Evolutionary conservation across 2,329 filamentous ascomycete species (phyloP), one percentile per base, ranked within the genome.

Genomic region (Dothidotthia symphoricarpi): DNA sequence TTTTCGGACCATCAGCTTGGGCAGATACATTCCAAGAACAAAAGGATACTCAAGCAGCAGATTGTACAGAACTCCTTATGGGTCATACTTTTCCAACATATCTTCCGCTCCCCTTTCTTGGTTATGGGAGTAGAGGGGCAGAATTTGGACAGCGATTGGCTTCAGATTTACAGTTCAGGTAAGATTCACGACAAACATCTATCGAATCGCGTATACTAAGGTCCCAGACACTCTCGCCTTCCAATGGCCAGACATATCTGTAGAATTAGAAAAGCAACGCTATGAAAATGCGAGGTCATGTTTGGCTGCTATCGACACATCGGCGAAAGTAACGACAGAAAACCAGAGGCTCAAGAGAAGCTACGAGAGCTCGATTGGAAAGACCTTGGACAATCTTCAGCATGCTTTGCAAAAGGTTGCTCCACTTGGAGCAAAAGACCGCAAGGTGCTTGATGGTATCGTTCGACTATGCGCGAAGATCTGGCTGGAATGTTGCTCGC

Each of bases 401-500:
- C 4, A 13, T 2, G 29, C 39, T 6, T 5, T 50, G 6, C 25
- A 30, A 4, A 39, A 25, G 7, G 29, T 53, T 4, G 29, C 39
- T n/a, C 15, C 16, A n/a, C 10, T 49, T 8, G 39, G 28, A 8
- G 13, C 17, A 3, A 38, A 29, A 7, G 28, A 49, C 8, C 12
- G 9, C 10, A 29, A 41, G 22, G 14, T 13, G 2, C 25, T 53
- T 3, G 26, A 44, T 4, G 26, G 26, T 7, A 27, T 49, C 8
- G 32, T 53, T 4, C 31, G 34, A 3, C n/a, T 39, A 4, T 36
- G 43, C 3, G 47, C 32, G 10, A 48, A 40, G 14, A 25, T 41
- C 4, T 53, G 49, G 49, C 27, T 53, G 4, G 41, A 53, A 15
- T 30, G 36, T 9, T 40, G 49, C 31, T 47, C 43, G 3, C 43